Base-by-base conservation (phyloP, 352 stramenopile genomes). In the Pseudoperonospora humuli region DNA sequence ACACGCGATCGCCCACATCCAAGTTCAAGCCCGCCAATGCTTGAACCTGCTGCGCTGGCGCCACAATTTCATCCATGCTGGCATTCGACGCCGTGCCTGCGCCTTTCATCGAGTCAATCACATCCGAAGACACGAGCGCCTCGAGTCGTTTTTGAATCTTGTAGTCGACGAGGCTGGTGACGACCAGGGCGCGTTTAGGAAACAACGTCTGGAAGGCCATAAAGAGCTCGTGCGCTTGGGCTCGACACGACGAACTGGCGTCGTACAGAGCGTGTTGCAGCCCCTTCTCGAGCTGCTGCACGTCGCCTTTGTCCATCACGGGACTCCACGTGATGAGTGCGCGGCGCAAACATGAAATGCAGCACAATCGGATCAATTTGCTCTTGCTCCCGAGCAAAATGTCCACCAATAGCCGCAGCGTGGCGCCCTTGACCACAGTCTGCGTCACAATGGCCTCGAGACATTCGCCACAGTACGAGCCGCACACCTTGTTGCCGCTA, bases 101-200 rank as follows among this genome's bases (percentile, higher is more conserved):
- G 6, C 50, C 58, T 49, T 45, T 60, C 1, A 49, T 33, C 3
- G 45, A 42, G 14, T 75, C 66, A 5, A 29, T 49, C 3, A 48
- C 45, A 19, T 70, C 57, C 13, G 50, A 54, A 1, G 63, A 63
- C 17, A 75, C 61, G n/a, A 86, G 52, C 28, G 66, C 57, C 45
- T 89, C 77, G 7, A 92, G 74, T 10, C 80, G 75, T 45, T 81
- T 80, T 49, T 90, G 80, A 35, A 88, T 75, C 37, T 92, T 92
- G 59, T 82, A 85, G 50, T 92, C 80, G 24, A 90, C 59, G 29
- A 78, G 56, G 7, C 60, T 74, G 35, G 88, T 70, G 31, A 92
- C 45, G 19, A 84, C 34, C 8, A 71, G 52, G 17, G 77, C 77
- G 20, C 74, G 77, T 46, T 89, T 92, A 15, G 80, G 77, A 37